phyloP scores from a whole-genome alignment of 1,284 basidiomycete genomes.

The Puccinia polysora region DNA sequence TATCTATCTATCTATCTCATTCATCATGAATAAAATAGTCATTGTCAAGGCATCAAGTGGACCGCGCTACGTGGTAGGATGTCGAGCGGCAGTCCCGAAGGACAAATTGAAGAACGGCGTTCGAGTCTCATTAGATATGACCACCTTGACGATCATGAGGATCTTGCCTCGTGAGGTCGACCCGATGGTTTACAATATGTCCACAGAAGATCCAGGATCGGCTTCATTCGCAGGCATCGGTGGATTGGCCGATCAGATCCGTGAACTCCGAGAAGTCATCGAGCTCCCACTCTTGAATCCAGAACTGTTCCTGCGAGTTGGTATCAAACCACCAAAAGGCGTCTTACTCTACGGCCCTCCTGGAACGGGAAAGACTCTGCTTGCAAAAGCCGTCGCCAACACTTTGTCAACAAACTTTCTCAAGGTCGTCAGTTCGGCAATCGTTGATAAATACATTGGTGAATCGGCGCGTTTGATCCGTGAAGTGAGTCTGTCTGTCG shows the following conservation, averaged over 20 bases:
- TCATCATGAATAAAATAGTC: conserved; percentile 62
- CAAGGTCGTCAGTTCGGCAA: conserved; percentile 97
- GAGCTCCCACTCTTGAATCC: conserved; percentile 93
- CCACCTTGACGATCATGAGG: conserved; percentile 97
- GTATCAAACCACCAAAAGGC: conserved; percentile 92
- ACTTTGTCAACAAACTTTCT: conserved; percentile 95
- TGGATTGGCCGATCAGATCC: conserved; percentile 89
- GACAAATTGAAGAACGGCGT: conserved; percentile 78
- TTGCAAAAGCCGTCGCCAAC: conserved; percentile 91
- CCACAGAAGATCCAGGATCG: conserved; percentile 91
- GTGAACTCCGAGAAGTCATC: conserved; percentile 93
- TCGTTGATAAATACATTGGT: conserved; percentile 99
- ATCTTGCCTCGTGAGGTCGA: conserved; percentile 97
- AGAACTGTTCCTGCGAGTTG: conserved; percentile 88
- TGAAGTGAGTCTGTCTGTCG: conserved; percentile 25
- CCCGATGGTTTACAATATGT: conserved; percentile 99
- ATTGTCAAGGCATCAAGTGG: conserved; percentile 99
- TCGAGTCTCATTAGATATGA: conserved; percentile 98
- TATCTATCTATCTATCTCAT: too few species aligned
- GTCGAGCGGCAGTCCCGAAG: conserved; percentile 84
- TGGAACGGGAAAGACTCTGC: conserved; percentile 90
- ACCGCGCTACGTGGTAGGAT: conserved; percentile 98
- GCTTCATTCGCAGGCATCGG: conserved; percentile 96
- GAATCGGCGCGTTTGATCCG: conserved; percentile 90
- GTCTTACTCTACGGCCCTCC: conserved; percentile 89